These are phyloP conservation scores for Calcarisporium arbuscula DNA, from an alignment of 2,329 filamentous ascomycete species.

Conservation along the genomic window DNA sequence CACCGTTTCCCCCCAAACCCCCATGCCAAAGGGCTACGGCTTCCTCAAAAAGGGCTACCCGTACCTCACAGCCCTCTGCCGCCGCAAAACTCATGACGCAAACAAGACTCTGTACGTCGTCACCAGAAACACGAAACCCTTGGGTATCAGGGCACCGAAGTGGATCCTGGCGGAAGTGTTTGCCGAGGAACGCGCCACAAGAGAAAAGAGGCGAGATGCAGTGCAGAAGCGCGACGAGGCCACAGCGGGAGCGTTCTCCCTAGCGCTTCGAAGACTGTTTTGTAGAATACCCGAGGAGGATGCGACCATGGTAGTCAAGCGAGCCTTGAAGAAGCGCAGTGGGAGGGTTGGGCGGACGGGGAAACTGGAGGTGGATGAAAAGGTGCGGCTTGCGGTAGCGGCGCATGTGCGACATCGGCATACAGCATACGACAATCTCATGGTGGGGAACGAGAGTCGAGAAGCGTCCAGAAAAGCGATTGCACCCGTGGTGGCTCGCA, in stretches of 20 bases:
- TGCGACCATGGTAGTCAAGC: constrained; percentile 27
- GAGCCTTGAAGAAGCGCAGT: constrained; percentile 38
- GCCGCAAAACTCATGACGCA: constrained; percentile 26
- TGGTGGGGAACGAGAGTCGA: constrained; percentile 9
- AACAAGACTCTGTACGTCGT: constrained; percentile 31
- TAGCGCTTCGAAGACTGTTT: constrained; percentile 30
- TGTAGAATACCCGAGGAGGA: constrained; percentile 30
- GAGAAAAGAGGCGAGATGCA: constrained; percentile 21
- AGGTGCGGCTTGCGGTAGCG: constrained; percentile 38
- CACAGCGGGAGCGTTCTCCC: constrained; percentile 23
- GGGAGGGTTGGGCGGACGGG: constrained; percentile 40
- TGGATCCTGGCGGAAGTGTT: constrained; percentile 22
- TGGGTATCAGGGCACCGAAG: constrained; percentile 34
- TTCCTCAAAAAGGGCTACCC: constrained; percentile 36
- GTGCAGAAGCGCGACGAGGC: constrained; percentile 27
- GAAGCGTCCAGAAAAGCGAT: constrained; percentile 9
- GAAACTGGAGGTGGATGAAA: constrained; percentile 29
- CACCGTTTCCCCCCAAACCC: constrained; percentile 16
- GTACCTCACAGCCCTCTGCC: constrained; percentile 35
- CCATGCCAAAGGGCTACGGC: constrained; percentile 31
- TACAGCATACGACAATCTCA: constrained; percentile 38
- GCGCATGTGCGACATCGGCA: constrained; percentile 43
- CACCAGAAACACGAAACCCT: constrained; percentile 11
- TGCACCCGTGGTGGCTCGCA: constrained; percentile 1
- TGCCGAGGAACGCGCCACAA: constrained; percentile 23